phyloP scores from a whole-genome alignment of 1,139 yeast species.

The Kazachstania sp. region DNA sequence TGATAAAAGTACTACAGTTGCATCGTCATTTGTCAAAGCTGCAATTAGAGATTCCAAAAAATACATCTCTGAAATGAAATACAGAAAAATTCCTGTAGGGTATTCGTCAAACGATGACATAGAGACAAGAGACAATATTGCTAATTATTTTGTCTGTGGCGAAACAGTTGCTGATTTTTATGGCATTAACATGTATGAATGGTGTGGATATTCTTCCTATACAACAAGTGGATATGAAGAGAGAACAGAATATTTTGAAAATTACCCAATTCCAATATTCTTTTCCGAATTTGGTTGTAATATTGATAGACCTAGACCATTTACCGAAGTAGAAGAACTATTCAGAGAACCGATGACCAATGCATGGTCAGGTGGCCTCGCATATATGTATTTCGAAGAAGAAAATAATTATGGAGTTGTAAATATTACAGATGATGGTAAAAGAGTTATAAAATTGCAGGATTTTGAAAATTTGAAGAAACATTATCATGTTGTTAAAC shows the following conservation, averaged over 20 bases:
- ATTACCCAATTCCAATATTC: conserved; percentile 47
- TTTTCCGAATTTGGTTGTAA: conserved; percentile 61
- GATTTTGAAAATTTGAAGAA: conserved; percentile 36
- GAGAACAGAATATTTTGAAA: conserved; percentile 41
- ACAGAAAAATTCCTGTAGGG: conserved; percentile 51
- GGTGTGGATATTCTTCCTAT: conserved; percentile 59
- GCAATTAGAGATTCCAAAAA: conserved; percentile 49
- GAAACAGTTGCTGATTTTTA: conserved; percentile 42
- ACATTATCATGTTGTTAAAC: conserved; percentile 33
- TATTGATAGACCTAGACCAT: conserved; percentile 45
- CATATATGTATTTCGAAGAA: conserved; percentile 83
- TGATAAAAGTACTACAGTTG: conserved; percentile 39
- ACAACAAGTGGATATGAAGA: conserved; percentile 50
- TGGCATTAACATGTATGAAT: conserved; percentile 56
- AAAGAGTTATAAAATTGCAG: conserved; percentile 38
- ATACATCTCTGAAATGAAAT: conserved; percentile 38
- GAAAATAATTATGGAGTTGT: conserved; percentile 76
- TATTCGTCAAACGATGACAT: conserved; percentile 55
- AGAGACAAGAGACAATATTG: conserved; percentile 39
- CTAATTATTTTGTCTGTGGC: conserved; percentile 46
- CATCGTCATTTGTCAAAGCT: conserved; percentile 56
- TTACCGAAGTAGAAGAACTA: conserved; percentile 58
- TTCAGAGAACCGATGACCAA: conserved; percentile 57
- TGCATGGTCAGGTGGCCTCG: conserved; percentile 91
- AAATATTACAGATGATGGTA: conserved; percentile 36